phyloP scores from a whole-genome alignment of 257 asterid species.

The Ballota nigra region DNA sequence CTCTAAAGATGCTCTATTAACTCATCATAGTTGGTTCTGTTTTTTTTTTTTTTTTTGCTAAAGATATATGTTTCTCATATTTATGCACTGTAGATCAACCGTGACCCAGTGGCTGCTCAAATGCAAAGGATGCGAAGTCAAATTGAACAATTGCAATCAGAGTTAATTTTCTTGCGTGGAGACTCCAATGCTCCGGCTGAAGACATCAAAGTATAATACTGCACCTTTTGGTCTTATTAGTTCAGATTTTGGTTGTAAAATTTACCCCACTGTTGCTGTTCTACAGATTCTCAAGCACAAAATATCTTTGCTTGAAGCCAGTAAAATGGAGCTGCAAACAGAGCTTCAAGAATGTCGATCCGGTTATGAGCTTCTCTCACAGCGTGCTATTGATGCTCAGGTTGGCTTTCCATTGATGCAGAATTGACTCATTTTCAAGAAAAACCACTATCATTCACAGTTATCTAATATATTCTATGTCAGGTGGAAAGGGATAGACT shows the following conservation, averaged over 20 bases:
- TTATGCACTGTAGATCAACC: slow-evolving; percentile 61
- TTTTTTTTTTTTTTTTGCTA: neutral
- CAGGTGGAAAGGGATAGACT: slow-evolving; percentile 90
- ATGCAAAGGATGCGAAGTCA: slow-evolving; percentile 87
- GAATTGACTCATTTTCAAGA: neutral
- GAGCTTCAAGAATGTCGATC: slow-evolving; percentile 66
- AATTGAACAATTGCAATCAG: slow-evolving; percentile 88
- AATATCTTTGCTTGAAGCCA: slow-evolving; percentile 85
- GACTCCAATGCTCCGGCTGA: slow-evolving; percentile 67
- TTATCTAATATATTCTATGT: slow-evolving; percentile 8
- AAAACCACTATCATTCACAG: neutral
- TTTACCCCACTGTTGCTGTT: too few relatives aligned
- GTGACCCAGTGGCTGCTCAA: slow-evolving; percentile 80
- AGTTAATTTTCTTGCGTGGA: slow-evolving; percentile 81
- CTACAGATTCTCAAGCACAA: slow-evolving; percentile 83
- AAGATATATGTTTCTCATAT: neutral
- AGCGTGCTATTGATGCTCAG: slow-evolving; percentile 88
- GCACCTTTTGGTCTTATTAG: neutral
- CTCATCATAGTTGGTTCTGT: neutral
- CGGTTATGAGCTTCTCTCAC: slow-evolving; percentile 57
- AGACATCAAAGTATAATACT: slow-evolving; percentile 64
- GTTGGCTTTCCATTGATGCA: slow-evolving; percentile 37
- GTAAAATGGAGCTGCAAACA: slow-evolving; percentile 62
- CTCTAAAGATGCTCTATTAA: neutral
- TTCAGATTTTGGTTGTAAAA: neutral